Percentiles rank a stretch among this genome's conserved stretches.
These are phyloP conservation scores for Chrysoporthe deuterocubensis DNA, from an alignment of 2,329 filamentous ascomycete species.

Conservation along the genomic window DNA sequence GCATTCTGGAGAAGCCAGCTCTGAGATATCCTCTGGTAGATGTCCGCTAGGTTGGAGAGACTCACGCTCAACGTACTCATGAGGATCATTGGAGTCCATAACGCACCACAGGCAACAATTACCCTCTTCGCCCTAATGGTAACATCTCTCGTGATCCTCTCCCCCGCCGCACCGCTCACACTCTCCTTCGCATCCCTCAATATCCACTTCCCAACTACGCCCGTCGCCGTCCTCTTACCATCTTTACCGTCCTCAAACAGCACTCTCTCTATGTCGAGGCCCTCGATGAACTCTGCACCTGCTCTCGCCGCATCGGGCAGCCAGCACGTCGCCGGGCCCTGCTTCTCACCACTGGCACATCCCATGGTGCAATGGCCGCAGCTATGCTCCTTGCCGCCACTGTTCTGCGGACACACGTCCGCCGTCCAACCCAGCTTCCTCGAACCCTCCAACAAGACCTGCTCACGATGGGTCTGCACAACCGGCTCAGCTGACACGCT, in stretches of 20 bases:
- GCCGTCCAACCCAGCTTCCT: conserved; percentile 74
- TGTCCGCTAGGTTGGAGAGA: background rate
- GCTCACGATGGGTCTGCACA: conserved; percentile 74
- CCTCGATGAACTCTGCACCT: conserved; percentile 83
- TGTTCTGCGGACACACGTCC: conserved; percentile 77
- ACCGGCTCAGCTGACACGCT: conserved; percentile 70
- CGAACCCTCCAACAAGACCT: conserved; percentile 74
- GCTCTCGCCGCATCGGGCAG: conserved; percentile 78
- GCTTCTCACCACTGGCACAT: conserved; percentile 72
- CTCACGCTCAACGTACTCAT: conserved; percentile 71
- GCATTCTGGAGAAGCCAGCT: conserved; percentile 56
- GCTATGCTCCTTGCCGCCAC: conserved; percentile 71
- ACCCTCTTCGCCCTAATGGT: conserved; percentile 79
- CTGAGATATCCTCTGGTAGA: background rate
- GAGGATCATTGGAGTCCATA: conserved; percentile 78
- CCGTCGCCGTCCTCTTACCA: conserved; percentile 62
- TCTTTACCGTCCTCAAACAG: conserved; percentile 61
- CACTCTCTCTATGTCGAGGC: conserved; percentile 73
- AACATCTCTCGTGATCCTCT: conserved; percentile 61
- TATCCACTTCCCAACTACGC: conserved; percentile 76
- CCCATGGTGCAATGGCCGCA: conserved; percentile 69
- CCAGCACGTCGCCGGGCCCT: conserved; percentile 76
- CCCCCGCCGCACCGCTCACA: conserved; percentile 51
- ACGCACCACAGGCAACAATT: conserved; percentile 74
- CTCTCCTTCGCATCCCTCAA: conserved; percentile 68